Evolutionary conservation across 2,329 filamentous ascomycete genomes (phyloP).

Genomic region (Trichoderma oligosporum): DNA sequence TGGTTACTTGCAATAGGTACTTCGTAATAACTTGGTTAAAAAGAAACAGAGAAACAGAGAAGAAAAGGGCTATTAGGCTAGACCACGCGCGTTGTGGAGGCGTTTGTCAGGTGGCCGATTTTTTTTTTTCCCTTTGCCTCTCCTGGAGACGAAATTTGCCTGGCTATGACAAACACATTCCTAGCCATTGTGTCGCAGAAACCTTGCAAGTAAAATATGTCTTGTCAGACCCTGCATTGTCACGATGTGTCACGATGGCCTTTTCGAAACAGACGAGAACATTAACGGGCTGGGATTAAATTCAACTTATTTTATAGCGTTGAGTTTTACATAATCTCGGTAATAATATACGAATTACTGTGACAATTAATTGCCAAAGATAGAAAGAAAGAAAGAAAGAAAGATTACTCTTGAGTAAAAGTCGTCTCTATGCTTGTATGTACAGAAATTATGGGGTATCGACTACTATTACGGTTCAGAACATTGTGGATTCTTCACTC

Average conservation of each 20-base stretch:
- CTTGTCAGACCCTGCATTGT: slow-evolving; percentile 12
- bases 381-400: too few species aligned
- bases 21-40: slow-evolving; percentile 1
- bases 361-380: too few species aligned
- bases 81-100: slow-evolving; percentile 14
- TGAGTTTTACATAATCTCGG: not conserved
- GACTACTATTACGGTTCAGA: too few species aligned
- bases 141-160: slow-evolving; percentile 15
- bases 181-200: not conserved
- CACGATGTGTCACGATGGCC: slow-evolving; percentile 18
- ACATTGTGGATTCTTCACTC: too few species aligned
- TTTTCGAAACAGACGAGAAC: slow-evolving; percentile 2
- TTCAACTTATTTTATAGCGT: not conserved
- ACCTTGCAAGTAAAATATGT: not conserved
- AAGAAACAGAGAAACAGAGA: slow-evolving; percentile 1
- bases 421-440: too few species aligned
- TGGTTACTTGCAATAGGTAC: slow-evolving; percentile 3
- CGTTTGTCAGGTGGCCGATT: slow-evolving; percentile 18
- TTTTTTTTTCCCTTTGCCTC: not conserved
- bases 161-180: slow-evolving; percentile 12
- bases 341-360: too few species aligned
- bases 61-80: not conserved
- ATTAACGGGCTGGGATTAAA: not conserved
- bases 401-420: too few species aligned
- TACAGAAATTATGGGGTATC: too few species aligned